These are phyloP conservation scores for Ceratocystis cacaofunesta DNA, from an alignment of 2,329 filamentous ascomycete genomes.

Conservation along the genomic window DNA sequence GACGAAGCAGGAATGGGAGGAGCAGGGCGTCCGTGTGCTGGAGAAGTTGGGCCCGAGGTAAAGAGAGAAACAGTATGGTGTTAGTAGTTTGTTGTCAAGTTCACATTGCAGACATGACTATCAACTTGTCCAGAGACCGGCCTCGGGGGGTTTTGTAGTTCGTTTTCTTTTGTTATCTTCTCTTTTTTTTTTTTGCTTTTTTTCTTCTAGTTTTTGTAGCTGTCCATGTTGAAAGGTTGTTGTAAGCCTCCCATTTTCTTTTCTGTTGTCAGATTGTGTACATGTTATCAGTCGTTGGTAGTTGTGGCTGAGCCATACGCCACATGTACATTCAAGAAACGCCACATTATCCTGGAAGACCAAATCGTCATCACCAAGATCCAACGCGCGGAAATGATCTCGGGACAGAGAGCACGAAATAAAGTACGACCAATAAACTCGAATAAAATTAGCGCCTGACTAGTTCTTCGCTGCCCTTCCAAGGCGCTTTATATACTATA, in stretches of 20 bases:
- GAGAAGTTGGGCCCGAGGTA: slow-evolving; percentile 89
- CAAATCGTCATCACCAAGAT: slow-evolving; percentile 1
- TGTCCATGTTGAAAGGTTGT: not conserved
- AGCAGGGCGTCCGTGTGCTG: slow-evolving; percentile 69
- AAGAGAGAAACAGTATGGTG: slow-evolving; percentile 15
- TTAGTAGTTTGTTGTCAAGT: not conserved
- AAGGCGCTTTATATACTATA: not conserved
- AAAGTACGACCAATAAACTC: not conserved
- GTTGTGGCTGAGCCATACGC: not conserved
- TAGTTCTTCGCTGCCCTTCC: no score
- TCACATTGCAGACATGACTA: not conserved
- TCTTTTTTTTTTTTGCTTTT: not conserved
- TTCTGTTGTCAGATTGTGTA: not conserved
- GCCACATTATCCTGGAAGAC: not conserved
- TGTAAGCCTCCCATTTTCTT: no score
- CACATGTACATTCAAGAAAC: not conserved
- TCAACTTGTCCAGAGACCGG: not conserved
- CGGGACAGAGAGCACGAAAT: not conserved
- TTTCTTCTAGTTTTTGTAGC: not conserved
- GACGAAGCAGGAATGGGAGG: slow-evolving; percentile 89
- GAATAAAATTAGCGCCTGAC: no score
- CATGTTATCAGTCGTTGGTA: not conserved
- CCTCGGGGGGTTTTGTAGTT: not conserved
- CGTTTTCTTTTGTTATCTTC: not conserved
- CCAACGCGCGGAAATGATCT: not conserved